Evolutionary conservation across 345 rosid genomes (phyloP).

Genomic region (Hibiscus syriacus): DNA sequence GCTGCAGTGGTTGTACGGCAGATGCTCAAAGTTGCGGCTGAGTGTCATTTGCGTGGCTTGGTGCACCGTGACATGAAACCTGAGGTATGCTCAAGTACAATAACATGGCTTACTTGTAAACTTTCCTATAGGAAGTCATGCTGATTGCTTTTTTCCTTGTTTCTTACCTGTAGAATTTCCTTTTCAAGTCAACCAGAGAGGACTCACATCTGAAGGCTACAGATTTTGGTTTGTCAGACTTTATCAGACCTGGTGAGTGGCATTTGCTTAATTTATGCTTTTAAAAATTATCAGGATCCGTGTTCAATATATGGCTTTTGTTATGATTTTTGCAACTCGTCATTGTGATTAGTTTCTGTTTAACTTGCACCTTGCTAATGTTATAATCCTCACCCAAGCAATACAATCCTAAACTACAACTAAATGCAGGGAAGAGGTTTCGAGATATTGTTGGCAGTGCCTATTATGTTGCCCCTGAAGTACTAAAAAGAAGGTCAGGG

Average conservation of each 20-base stretch:
- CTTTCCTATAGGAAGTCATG: background rate
- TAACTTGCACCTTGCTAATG: conserved; percentile 2
- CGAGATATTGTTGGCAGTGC: conserved; percentile 66
- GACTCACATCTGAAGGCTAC: conserved; percentile 88
- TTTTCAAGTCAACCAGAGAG: conserved; percentile 70
- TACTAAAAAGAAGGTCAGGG: conserved; percentile 85
- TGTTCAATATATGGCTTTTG: background rate
- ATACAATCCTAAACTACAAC: conserved; percentile 9
- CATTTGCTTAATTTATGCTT: conserved; percentile 5
- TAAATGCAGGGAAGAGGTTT: conserved; percentile 64
- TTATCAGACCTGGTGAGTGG: conserved; percentile 78
- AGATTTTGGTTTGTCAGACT: conserved; percentile 98
- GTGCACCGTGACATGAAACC: conserved; percentile 99
- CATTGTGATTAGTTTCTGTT: background rate
- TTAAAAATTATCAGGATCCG: background rate
- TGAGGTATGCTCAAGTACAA: conserved; percentile 52
- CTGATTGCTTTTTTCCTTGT: conserved; percentile 15
- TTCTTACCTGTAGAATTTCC: conserved; percentile 61
- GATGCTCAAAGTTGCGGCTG: conserved; percentile 86
- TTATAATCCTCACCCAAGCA: conserved; percentile 4
- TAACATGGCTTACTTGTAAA: background rate
- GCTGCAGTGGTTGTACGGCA: conserved; percentile 87
- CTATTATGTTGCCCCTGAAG: conserved; percentile 98
- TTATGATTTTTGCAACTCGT: background rate
- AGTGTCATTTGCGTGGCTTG: conserved; percentile 88